Evolutionary conservation across 2,329 filamentous ascomycete species (phyloP), one percentile per base, ranked within the genome.

Genomic region (Nigrograna mackinnonii): DNA sequence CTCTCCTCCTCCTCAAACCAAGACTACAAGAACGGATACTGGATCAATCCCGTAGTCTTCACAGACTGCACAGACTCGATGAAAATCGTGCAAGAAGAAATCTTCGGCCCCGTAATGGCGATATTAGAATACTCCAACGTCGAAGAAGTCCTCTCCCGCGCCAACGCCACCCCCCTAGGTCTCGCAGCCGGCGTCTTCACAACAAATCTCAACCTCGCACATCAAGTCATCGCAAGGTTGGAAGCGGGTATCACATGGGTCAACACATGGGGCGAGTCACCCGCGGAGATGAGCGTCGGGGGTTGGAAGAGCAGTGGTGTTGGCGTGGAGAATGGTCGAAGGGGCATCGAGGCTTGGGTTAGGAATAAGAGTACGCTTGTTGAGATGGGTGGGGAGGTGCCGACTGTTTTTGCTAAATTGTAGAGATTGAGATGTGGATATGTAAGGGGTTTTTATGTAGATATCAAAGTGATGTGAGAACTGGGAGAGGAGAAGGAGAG

Each of bases 301-400:
- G 90, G 90, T 0, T 95, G 90, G 91, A 95, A 95, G 75, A 79
- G 87, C 78, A 95, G 89, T 63, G 91, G 91, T 22, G 72, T 95
- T 7, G 90, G 90, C 0, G 84, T 95, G 2, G 90, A 95, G 76
- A 96, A 96, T 66, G 91, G 90, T 3, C 77, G 83, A 44, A 82
- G 80, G 57, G 90, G 90, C 0, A 77, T 96, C 40, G 85, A 87
- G 67, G 86, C 87, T 3, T 96, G 91, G 85, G 80, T 91, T 39
- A 78, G 83, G 70, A 94, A 91, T 57, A 95, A 94, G 77, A 95
- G 89, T 69, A 95, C 89, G 2, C 69, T 95, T 21, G 85, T 95
- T 2, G 90, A 95, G 67, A 87, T 91, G 78, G 82, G 83, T 31
- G 86, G 86, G 22, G 76, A 68, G 47, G 86, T 85, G 44, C 81